Percentiles rank a stretch among this genome's conserved stretches.
Conservation (phyloP, 139 green algal genomes). For the Marvania coccoides region DNA sequence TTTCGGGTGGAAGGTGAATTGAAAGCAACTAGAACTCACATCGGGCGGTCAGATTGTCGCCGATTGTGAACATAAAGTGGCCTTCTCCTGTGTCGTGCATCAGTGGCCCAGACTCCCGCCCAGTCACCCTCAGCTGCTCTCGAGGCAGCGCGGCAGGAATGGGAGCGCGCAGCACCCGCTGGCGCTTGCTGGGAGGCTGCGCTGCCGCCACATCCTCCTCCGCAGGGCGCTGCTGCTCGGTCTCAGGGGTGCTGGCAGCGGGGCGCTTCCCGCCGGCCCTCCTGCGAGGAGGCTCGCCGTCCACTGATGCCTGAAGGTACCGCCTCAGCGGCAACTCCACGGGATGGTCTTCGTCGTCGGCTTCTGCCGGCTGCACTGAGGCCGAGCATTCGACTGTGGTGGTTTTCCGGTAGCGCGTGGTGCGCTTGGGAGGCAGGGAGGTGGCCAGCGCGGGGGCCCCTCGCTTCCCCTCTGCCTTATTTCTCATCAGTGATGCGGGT, state of each 20-base stretch:
- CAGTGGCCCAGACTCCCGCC: neutral
- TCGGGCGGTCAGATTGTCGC: conserved; percentile 75
- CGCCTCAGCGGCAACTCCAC: too few relatives aligned
- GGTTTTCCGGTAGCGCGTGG: neutral
- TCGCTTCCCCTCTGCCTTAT: neutral
- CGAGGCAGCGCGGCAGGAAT: neutral
- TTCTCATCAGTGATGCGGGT: neutral
- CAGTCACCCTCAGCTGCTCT: neutral
- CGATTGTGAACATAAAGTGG: conserved; percentile 73
- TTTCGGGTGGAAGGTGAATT: neutral
- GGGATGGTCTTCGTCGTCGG: too few relatives aligned
- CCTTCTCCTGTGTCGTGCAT: conserved; percentile 52
- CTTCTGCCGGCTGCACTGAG: too few relatives aligned
- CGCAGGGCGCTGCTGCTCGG: too few relatives aligned
- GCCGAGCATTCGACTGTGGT: too few relatives aligned
- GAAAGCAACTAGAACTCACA: too few relatives aligned
- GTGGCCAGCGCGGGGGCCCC: neutral
- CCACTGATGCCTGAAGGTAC: too few relatives aligned
- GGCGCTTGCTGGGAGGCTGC: conserved; percentile 4
- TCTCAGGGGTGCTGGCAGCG: too few relatives aligned
- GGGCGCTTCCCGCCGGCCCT: too few relatives aligned
- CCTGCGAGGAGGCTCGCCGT: too few relatives aligned
- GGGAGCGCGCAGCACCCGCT: neutral
- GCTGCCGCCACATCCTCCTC: neutral
- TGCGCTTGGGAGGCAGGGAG: neutral